Conservation (phyloP, 192 early-diverging fungal species). For the Podila verticillata region DNA sequence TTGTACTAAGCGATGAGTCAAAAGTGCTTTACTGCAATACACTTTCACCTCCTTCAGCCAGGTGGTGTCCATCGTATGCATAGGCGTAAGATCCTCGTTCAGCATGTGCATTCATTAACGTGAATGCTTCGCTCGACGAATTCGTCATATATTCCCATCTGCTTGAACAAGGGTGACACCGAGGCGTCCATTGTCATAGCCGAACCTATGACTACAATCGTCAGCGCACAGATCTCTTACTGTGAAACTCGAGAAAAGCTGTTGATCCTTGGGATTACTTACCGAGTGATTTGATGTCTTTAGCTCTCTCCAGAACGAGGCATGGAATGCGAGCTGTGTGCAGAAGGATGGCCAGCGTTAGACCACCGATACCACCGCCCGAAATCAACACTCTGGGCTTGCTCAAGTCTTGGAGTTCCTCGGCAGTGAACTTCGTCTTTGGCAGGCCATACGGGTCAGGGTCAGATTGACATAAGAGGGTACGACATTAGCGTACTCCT, state of each 20-base stretch:
- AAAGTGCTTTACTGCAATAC: no score
- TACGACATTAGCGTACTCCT: no score
- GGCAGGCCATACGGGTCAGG: no score
- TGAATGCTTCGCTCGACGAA: neutral
- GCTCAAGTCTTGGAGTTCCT: no score
- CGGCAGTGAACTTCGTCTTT: no score
- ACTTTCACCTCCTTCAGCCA: neutral
- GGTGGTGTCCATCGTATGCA: neutral
- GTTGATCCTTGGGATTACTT: neutral
- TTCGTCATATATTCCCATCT: neutral
- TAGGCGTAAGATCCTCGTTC: neutral
- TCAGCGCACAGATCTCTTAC: no score
- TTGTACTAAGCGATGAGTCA: no score
- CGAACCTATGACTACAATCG: neutral
- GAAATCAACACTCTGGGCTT: neutral
- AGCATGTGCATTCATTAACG: neutral
- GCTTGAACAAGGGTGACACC: neutral
- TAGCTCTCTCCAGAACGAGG: neutral
- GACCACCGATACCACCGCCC: neutral
- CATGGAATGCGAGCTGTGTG: neutral
- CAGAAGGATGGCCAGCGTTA: neutral
- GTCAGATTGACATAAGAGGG: no score
- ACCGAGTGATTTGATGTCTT: neutral
- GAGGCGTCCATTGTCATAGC: neutral
- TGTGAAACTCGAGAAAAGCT: no score